phyloP scores from a whole-genome alignment of 495 filamentous ascomycete genomes.

The Stereocaulon alpinum region DNA sequence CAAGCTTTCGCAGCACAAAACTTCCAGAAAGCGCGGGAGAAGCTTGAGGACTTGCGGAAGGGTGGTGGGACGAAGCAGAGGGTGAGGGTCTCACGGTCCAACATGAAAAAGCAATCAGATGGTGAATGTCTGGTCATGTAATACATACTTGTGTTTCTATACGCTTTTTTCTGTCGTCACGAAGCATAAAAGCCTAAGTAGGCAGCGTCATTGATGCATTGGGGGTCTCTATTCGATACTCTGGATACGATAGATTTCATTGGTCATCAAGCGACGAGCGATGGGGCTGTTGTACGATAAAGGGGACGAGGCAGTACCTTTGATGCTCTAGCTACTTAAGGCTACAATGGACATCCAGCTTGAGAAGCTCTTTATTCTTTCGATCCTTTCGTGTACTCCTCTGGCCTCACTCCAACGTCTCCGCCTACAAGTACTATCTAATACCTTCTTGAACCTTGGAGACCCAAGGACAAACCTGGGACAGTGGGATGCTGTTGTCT shows the following conservation, averaged over 20 bases:
- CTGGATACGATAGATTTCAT: neutral
- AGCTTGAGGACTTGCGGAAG: slow-evolving; percentile 70
- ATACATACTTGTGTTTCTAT: neutral
- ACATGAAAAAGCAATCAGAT: slow-evolving; percentile 14
- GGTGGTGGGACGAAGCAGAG: slow-evolving; percentile 16
- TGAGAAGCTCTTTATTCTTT: neutral
- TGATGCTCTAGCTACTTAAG: too few species aligned
- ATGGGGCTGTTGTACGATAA: neutral
- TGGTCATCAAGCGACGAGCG: neutral
- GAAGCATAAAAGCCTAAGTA: neutral
- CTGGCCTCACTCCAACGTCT: neutral
- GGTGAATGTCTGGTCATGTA: slow-evolving; percentile 18
- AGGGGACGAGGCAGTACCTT: neutral
- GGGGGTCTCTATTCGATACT: neutral
- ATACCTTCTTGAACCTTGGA: too few species aligned
- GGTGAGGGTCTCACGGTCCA: slow-evolving; percentile 17
- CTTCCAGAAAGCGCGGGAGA: slow-evolving; percentile 83
- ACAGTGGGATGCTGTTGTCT: too few species aligned
- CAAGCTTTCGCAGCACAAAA: slow-evolving; percentile 57
- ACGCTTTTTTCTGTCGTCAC: neutral
- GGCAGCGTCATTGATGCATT: neutral
- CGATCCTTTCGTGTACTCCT: neutral
- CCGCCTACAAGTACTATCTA: too few species aligned
- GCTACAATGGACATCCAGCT: too few species aligned
- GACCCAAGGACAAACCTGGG: too few species aligned